Evolutionary conservation across 805 yeast species (phyloP), one percentile per base, ranked within the genome.

Genomic region (Barnettozyma wickerhamii): DNA sequence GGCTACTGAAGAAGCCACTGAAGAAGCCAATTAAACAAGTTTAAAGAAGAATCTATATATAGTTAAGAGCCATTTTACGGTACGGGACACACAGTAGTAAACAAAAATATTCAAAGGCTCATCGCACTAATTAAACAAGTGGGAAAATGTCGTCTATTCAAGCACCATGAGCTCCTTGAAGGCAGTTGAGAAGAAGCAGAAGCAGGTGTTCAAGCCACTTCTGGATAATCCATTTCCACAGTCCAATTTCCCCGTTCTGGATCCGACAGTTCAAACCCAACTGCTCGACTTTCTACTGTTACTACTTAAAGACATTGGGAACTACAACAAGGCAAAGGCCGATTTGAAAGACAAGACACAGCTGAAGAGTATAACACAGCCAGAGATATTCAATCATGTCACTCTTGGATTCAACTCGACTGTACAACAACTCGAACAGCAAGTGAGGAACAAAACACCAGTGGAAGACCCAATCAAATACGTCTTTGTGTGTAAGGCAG

Each of bases 401-500:
- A 61, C 70, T 0, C 28, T 65, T 1, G 84, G 84, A 2, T 82
- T 77, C 62, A 81, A 82, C 58, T 62, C 72, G 1, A 73, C 81
- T 0, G 78, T 77, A 20, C 51, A 62, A 40, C 59, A 57, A 9
- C 56, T 81, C 14, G 81, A 76, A 47, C 35, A 47, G 0, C 75
- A 72, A 48, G 74, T 75, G 40, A 45, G 35, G 20, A 21, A 5
- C 46, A 49, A 10, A 48, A 35, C 14, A 28, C 23, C 27, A 39
- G 29, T 20, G n/a, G 41, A 38, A 24, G n/a, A 28, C 10, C 10
- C 30, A 20, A 28, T 50, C 36, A 24, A 40, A 31, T 41, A 45
- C 68, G 68, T 83, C 5, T 78, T 82, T 59, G 84, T 80, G 14
- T 77, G 85, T 48, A 79, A 74, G 47, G 58, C 64, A n/a, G 85